Percentiles rank a stretch among this genome's conserved stretches.
phyloP scores from a whole-genome alignment of 78 protist genomes.

The Dictyostelium firmibasis region DNA sequence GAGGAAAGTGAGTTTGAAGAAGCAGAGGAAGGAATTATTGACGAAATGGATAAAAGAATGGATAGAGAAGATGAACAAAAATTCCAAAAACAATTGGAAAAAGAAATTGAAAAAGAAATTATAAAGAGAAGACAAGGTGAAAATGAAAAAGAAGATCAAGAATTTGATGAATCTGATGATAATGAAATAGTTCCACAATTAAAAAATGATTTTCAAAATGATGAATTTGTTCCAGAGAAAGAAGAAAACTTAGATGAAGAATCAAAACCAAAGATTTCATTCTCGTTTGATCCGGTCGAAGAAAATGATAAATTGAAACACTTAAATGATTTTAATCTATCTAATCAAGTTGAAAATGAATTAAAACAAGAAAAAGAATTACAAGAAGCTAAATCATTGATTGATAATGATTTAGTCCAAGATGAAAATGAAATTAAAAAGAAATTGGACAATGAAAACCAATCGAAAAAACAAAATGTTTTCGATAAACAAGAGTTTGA shows the following conservation, averaged over 20 bases:
- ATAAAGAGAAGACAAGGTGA: not conserved
- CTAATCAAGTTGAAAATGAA: not conserved
- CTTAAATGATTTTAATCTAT: not conserved
- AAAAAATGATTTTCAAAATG: not conserved
- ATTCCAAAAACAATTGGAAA: not conserved
- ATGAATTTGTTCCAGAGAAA: not conserved
- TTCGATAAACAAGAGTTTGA: not conserved
- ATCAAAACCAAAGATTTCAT: conserved; percentile 1
- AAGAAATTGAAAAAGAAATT: conserved; percentile 15
- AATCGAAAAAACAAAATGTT: not conserved
- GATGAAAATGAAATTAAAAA: not conserved
- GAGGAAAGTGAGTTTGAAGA: not conserved
- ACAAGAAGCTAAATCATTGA: not conserved
- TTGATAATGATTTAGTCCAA: not conserved
- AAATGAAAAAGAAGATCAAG: not conserved
- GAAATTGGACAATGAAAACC: not conserved
- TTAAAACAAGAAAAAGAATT: not conserved
- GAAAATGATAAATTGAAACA: conserved; percentile 3
- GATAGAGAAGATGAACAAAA: not conserved
- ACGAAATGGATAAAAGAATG: too few species aligned
- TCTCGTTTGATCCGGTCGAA: not conserved
- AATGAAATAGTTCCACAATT: not conserved
- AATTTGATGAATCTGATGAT: not conserved
- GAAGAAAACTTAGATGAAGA: not conserved
- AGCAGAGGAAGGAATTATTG: not conserved